Evolutionary conservation across 2,329 filamentous ascomycete genomes (phyloP), one percentile per base, ranked within the genome.

Genomic region (Cladosporium halotolerans): DNA sequence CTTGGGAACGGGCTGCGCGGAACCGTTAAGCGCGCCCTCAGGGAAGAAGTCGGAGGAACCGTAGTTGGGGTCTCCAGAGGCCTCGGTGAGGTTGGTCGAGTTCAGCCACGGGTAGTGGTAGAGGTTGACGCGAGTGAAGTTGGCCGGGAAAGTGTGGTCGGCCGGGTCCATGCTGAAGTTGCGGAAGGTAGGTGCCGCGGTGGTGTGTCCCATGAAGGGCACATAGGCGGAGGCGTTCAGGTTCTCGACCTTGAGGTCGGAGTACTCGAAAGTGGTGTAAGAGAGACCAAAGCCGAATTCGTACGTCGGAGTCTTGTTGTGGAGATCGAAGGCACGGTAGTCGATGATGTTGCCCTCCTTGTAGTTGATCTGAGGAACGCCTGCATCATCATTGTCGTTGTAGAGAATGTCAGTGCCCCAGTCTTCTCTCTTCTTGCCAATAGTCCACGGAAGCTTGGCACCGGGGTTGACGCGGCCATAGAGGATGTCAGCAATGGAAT

Each of bases 211-310:
- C 0, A 70, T 74, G 1, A 81, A 82, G 0, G 85, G 78, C 13
- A 60, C 68, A 72, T 86, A 87, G 0, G 73, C 63, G n/a, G 68
- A 68, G 4, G 74, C 74, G 31, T 73, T 64, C 62, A 52, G 23
- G 51, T 61, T 55, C 4, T 70, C 76, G 52, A 88, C 70, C 31
- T 73, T 66, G 39, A 90, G 71, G 63, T 85, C 73, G 13, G 83
- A 80, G 72, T 89, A 88, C 48, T 79, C 68, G 63, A 92, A 89
- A 2, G 79, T 87, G 1, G 86, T 88, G 75, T 91, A 92, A 3
- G 82, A 86, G 13, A 92, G 73, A 52, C 88, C 88, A 61, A 79
- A 86, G 7, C 88, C 88, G 61, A 92, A 92, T 65, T 89, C 86
- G 68, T 84, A 91, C 56, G 86, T 80, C 1, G 87, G 85, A 2